A percentile compares a stretch with the other conserved stretches of the same genome.
These are phyloP conservation scores for Chlamydomonas sphaeroides DNA, from an alignment of 139 green algal genomes.

Conservation along the genomic window DNA sequence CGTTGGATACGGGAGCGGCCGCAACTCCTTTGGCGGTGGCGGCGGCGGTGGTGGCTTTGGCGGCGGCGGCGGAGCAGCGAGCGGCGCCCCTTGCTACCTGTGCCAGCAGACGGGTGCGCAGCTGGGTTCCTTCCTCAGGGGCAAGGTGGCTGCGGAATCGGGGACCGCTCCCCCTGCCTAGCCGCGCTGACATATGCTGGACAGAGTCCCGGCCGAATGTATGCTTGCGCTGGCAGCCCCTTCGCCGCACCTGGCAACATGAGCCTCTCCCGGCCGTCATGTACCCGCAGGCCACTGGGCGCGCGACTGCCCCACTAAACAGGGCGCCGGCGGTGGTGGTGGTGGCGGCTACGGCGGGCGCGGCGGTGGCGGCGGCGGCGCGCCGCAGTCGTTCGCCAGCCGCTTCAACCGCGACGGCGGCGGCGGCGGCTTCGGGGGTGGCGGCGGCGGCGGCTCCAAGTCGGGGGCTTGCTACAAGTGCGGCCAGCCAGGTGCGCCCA, in stretches of 20 bases:
- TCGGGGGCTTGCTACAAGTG: conserved; percentile 45
- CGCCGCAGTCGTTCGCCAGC: conserved; percentile 30
- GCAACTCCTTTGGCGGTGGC: not conserved
- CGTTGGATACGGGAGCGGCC: too few relatives aligned
- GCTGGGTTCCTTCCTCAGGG: too few relatives aligned
- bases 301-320: conserved; percentile 44
- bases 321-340: conserved; percentile 10
- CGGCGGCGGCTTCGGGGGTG: conserved; percentile 16
- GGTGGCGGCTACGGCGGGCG: not conserved
- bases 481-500: conserved; percentile 36
- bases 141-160: too few relatives aligned
- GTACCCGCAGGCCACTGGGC: conserved; percentile 45
- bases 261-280: too few relatives aligned
- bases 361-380: not conserved
- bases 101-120: conserved; percentile 24
- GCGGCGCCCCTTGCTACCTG: conserved; percentile 18
- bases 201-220: too few relatives aligned
- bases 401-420: conserved; percentile 26
- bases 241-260: too few relatives aligned
- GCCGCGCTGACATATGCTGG: too few relatives aligned
- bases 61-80: not conserved
- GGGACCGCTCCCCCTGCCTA: too few relatives aligned
- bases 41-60: conserved; percentile 17
- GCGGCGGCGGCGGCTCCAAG: not conserved
- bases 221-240: too few relatives aligned